phyloP scores from a whole-genome alignment of 2,329 filamentous ascomycete species.

The Fusarium pseudograminearum region DNA sequence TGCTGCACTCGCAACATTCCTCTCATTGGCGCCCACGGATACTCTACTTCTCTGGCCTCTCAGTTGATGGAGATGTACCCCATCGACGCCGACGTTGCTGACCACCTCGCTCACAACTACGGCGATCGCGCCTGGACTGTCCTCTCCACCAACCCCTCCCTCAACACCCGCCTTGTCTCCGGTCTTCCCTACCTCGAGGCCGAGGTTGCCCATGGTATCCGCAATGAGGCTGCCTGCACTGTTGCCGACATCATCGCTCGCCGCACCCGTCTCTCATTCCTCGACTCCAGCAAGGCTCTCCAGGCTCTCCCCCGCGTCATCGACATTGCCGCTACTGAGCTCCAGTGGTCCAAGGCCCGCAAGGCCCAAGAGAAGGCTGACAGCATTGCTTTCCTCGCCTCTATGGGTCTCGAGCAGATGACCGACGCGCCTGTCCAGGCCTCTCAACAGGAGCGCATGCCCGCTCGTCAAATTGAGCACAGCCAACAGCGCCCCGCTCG shows the following conservation, averaged over 20 bases:
- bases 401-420: constrained; percentile 58
- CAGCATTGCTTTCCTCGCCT: constrained; percentile 58
- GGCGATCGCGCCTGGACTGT: constrained; percentile 77
- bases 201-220: constrained; percentile 77
- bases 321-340: constrained; percentile 77
- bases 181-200: constrained; percentile 80
- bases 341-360: constrained; percentile 71
- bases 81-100: constrained; percentile 56
- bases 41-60: constrained; percentile 51
- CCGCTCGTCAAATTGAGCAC: constrained; percentile 13
- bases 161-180: constrained; percentile 71
- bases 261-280: constrained; percentile 78
- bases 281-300: constrained; percentile 78
- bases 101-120: constrained; percentile 57
- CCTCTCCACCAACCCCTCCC: constrained; percentile 63
- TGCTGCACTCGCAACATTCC: constrained; percentile 82
- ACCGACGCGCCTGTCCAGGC: constrained; percentile 16
- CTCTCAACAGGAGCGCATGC: constrained; percentile 27
- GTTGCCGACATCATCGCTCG: constrained; percentile 78
- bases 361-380: constrained; percentile 70
- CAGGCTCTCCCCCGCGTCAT: constrained; percentile 77
- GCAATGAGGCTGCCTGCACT: constrained; percentile 79
- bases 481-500: constrained; percentile 13
- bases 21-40: constrained; percentile 83
- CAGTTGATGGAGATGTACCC: constrained; percentile 55